Evolutionary conservation across 225 moss, liverwort and hornwort genomes (phyloP).

Genomic region (Lunularia cruciata): DNA sequence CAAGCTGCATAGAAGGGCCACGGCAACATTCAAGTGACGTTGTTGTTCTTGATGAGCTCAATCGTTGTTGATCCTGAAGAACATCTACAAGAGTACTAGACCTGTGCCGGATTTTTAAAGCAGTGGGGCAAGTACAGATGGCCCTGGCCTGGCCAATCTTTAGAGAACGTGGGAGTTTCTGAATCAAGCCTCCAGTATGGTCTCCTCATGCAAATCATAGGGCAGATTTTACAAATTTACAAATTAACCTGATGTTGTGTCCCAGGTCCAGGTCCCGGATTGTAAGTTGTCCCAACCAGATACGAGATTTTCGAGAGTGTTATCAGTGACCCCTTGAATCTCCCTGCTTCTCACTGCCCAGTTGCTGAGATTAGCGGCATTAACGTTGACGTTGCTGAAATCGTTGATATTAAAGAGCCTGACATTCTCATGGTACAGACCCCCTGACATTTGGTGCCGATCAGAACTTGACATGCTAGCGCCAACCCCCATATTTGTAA

Average conservation of each 20-base stretch:
- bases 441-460: too few relatives aligned
- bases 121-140: neutral
- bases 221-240: conserved; percentile 16
- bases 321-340: conserved; percentile 25
- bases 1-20: neutral
- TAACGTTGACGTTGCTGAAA: neutral
- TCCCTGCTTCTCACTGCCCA: conserved; percentile 12
- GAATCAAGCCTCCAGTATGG: conserved; percentile 6
- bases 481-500: too few relatives aligned
- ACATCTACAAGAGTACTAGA: neutral
- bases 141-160: neutral
- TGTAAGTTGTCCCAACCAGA: conserved; percentile 20
- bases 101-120: too few relatives aligned
- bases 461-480: neutral
- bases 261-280: conserved; percentile 21
- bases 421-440: neutral
- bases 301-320: conserved; percentile 29
- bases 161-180: neutral
- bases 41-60: neutral
- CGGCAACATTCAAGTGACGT: neutral
- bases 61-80: neutral
- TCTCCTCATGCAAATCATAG: conserved; percentile 13
- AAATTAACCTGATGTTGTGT: conserved; percentile 10
- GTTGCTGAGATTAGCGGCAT: neutral
- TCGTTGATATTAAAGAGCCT: conserved; percentile 5